Evolutionary conservation across 805 yeast species (phyloP), one percentile per base, ranked within the genome.

Genomic region (Candida sanyiensis): DNA sequence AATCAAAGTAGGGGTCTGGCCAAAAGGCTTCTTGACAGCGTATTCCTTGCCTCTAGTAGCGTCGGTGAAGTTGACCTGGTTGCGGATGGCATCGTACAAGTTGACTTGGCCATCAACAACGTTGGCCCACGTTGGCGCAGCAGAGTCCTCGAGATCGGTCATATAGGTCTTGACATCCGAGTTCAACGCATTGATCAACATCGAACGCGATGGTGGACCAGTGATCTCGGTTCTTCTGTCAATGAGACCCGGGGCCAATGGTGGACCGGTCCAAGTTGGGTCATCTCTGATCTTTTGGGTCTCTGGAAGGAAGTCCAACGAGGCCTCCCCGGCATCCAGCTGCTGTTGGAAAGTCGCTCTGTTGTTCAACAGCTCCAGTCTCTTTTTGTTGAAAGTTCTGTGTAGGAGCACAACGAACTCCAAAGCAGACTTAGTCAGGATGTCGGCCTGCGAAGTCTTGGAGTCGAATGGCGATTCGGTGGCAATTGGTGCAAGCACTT

Each of bases 111-210:
- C 94, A 54, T 81, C 84, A 39, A 83, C 73, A 67, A 82, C 71
- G 62, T 82, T 83, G 46, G 64, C 62, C 93, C 93, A 83, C 20
- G 94, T 83, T 51, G 94, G 94, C 15, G 90, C 77, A 51, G 83
- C 75, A 13, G 89, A 81, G 61, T 83, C 93, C 61, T 83, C 94
- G 50, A 83, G 80, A 64, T 83, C 94, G 21, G 87, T 78, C 93
- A 83, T 83, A 57, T 83, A 83, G 27, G 93, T 83, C 50, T 80
- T 81, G 23, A 83, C 93, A 35, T 73, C 72, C 0, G 89, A 77
- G 63, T 83, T 83, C 55, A 83, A 70, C 5, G 93, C 93, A 58
- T 83, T 83, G 54, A 83, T 79, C 47, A 83, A 73, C 94, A 83
- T 83, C 54, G 83, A 83, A 43, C 93, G 73, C 59, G 80, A 81